Evolutionary conservation across 345 rosid species (phyloP).

Genomic region (Passiflora organensis): DNA sequence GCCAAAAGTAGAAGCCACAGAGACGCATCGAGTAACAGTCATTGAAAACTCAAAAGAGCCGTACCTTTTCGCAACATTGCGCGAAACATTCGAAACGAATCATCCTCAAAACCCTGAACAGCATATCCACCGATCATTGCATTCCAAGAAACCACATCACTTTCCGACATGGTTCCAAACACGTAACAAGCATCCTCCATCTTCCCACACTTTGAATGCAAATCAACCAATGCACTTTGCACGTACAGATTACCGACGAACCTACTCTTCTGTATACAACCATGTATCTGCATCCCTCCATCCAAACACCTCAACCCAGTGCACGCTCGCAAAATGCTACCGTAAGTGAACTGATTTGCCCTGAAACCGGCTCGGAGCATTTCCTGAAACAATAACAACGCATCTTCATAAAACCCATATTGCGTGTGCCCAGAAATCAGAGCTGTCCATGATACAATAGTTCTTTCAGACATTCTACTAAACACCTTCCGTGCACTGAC

Average conservation of each 20-base stretch:
- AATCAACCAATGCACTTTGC: slow-evolving; percentile 27
- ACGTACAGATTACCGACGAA: slow-evolving; percentile 16
- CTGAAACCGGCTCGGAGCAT: slow-evolving; percentile 16
- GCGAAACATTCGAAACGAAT: slow-evolving; percentile 31
- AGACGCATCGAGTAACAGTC: too few species aligned
- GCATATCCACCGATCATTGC: slow-evolving; percentile 27
- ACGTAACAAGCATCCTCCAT: slow-evolving; percentile 19
- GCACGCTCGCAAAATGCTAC: slow-evolving; percentile 21
- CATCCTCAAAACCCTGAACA: slow-evolving; percentile 23
- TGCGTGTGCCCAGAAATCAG: slow-evolving; percentile 20
- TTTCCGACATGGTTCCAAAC: slow-evolving; percentile 18
- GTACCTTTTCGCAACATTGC: slow-evolving; percentile 64
- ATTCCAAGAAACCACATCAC: too few species aligned
- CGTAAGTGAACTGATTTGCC: slow-evolving; percentile 26
- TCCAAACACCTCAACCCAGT: slow-evolving; percentile 22
- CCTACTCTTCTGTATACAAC: slow-evolving; percentile 22
- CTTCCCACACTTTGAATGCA: slow-evolving; percentile 26
- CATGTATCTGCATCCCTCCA: slow-evolving; percentile 27
- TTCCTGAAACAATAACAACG: too few species aligned
- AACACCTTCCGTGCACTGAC: slow-evolving; percentile 19
- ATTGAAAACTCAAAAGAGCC: too few species aligned
- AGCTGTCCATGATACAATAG: slow-evolving; percentile 26
- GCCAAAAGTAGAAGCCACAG: too few species aligned
- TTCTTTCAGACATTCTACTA: slow-evolving; percentile 16
- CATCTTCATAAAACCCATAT: slow-evolving; percentile 16